Conservation (phyloP, 2,329 filamentous ascomycete species). For the Amauroascus niger region DNA sequence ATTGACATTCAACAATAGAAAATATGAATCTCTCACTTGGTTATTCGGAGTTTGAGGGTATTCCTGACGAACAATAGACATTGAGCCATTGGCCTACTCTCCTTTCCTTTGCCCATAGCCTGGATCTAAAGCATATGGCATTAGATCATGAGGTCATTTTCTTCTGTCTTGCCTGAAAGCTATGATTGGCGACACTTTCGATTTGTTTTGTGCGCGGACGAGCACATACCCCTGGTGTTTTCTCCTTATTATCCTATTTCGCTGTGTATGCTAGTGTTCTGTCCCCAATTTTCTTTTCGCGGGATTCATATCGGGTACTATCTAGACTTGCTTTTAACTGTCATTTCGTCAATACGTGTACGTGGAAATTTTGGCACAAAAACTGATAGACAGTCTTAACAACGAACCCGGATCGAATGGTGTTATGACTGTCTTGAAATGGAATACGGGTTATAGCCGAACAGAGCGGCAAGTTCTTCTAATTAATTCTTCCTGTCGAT, state of each 20-base stretch:
- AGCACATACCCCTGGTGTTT: conserved; percentile 10
- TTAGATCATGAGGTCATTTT: background rate
- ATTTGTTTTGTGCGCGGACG: background rate
- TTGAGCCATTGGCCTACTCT: background rate
- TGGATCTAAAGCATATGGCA: background rate
- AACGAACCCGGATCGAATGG: background rate
- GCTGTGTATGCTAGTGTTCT: conserved; percentile 4
- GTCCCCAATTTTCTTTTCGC: background rate
- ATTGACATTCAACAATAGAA: conserved; percentile 42
- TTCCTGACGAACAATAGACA: conserved; percentile 46
- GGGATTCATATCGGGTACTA: background rate
- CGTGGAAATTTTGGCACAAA: background rate
- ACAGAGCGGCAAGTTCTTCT: too few species aligned
- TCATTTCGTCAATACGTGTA: background rate
- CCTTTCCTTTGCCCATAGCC: background rate
- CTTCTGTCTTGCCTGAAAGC: background rate
- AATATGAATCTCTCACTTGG: conserved; percentile 92
- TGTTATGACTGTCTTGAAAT: too few species aligned
- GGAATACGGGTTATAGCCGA: too few species aligned
- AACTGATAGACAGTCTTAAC: background rate
- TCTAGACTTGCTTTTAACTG: conserved; percentile 4
- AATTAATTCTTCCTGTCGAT: too few species aligned
- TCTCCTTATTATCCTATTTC: background rate
- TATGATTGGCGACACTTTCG: background rate
- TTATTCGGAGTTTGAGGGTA: conserved; percentile 80